Evolutionary conservation across 306 rosid species (phyloP), one percentile per base, ranked within the genome.

Genomic region (Inga leiocalycina): DNA sequence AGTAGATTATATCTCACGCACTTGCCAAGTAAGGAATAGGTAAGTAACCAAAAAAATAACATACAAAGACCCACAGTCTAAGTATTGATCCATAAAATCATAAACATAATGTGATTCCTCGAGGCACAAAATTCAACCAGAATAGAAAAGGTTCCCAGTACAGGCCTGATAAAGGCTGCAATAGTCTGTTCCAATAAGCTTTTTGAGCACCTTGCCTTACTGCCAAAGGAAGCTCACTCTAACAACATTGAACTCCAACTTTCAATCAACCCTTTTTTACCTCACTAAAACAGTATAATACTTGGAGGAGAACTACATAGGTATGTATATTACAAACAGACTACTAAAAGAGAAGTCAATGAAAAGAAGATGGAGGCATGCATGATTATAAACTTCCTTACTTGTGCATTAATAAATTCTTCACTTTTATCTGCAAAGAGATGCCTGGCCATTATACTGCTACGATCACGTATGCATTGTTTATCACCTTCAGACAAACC

Each of bases 361-460:
- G 19, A 48, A 41, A 71, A 84, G 67, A 54, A 59, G 77, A 71
- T 10, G 56, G 76, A 62, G 69, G 65, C 32, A 62, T 30, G 49
- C 45, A 51, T 15, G 30, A 32, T 22, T 5, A 43, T 66, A 45
- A 78, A 84, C 59, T 84, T 78, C 43, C 89, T 79, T 85, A 96
- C 99, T 96, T 97, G 99, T 11, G 93, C 93, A 86, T 91, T 86
- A 51, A 97, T 94, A 82, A 94, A 97, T 75, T 94, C 98, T 85
- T 97, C 98, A 22, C 91, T 93, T 85, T 88, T 92, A 87, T 94
- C 97, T 13, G 98, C 99, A 89, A 97, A 97, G 73, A 97, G 88
- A 84, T 97, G 99, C 19, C 99, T 87, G n/a, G 99, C 98, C 99
- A 97, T 97, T 84, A 97, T 92, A 92, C 98, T 92, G 86, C 97